Evolutionary conservation across 257 asterid genomes (phyloP).

Genomic region (Vinca minor): DNA sequence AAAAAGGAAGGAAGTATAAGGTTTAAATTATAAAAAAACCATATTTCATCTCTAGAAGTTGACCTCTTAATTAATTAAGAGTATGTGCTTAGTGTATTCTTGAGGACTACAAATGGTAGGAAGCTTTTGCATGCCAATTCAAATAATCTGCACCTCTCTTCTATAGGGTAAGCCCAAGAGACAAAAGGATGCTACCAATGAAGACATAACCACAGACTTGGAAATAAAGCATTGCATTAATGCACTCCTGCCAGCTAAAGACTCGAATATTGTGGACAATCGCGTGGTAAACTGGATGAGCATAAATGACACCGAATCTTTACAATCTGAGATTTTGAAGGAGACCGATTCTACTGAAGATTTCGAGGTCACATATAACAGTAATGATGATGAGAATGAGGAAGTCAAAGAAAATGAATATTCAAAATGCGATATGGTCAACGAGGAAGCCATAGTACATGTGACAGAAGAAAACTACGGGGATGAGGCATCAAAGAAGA

Average conservation of each 20-base stretch:
- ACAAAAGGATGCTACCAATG: conserved; percentile 7
- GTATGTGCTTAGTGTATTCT: no score
- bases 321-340: conserved; percentile 8
- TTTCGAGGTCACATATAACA: conserved; percentile 2
- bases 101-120: no score
- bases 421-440: not conserved
- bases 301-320: conserved; percentile 15
- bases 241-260: not conserved
- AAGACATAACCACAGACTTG: conserved; percentile 1
- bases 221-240: conserved; percentile 2
- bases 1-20: no score
- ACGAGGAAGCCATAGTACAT: not conserved
- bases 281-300: conserved; percentile 18
- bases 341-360: conserved; percentile 9
- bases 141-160: not conserved
- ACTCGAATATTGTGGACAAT: not conserved
- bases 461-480: no score
- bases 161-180: conserved; percentile 17
- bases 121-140: not conserved
- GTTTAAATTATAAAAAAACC: no score
- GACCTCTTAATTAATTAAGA: no score
- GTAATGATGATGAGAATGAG: conserved; percentile 5
- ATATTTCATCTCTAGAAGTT: no score
- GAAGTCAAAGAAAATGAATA: not conserved
- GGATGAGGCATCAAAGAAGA: not conserved